Conservation (phyloP, 257 asterid genomes). For the Ehretia macrophylla region DNA sequence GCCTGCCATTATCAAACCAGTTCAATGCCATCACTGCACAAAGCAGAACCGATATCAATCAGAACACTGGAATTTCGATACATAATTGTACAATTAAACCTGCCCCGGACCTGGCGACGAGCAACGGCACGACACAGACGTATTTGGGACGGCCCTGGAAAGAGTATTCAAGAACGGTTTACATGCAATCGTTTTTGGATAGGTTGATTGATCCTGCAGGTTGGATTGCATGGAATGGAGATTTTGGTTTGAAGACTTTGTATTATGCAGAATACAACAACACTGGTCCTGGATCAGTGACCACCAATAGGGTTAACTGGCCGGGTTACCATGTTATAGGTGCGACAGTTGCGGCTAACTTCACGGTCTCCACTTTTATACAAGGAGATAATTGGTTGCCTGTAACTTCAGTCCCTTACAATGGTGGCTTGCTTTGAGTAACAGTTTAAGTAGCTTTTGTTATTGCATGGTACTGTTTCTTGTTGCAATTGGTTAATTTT, state of each 20-base stretch:
- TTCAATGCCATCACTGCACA: conserved; percentile 74
- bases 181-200: conserved; percentile 47
- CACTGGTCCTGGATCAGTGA: conserved; percentile 50
- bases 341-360: conserved; percentile 40
- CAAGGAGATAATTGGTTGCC: conserved; percentile 62
- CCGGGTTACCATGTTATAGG: conserved; percentile 44
- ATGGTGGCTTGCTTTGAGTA: conserved; percentile 31
- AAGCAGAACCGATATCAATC: conserved; percentile 62
- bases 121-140: conserved; percentile 17
- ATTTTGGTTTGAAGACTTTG: conserved; percentile 49
- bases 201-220: conserved; percentile 43
- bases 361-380: conserved; percentile 48
- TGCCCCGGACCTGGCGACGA: conserved; percentile 35
- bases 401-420: conserved; percentile 35
- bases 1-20: conserved; percentile 47
- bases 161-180: conserved; percentile 54
- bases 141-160: conserved; percentile 80
- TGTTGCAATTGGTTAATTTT: no score
- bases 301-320: conserved; percentile 49
- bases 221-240: conserved; percentile 56
- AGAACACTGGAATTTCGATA: conserved; percentile 64
- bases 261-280: conserved; percentile 62
- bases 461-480: not conserved
- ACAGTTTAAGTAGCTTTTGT: not conserved
- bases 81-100: conserved; percentile 50